These are phyloP conservation scores for Artomyces pyxidatus DNA, from an alignment of 768 basidiomycete species.

Conservation along the genomic window DNA sequence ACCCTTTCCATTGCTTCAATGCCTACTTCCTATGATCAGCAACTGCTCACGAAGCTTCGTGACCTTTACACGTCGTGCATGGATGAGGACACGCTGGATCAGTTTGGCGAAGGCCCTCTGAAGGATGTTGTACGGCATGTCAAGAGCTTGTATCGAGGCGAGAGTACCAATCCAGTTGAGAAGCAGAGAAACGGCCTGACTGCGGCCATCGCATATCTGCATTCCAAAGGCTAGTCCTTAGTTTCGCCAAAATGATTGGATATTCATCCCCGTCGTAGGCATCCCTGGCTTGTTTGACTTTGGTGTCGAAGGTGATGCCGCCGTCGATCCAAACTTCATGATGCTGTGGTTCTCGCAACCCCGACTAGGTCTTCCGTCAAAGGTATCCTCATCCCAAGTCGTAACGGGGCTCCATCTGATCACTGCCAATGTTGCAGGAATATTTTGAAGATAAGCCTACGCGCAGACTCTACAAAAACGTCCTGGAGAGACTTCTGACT, in stretches of 20 bases:
- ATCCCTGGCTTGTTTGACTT: conserved; percentile 75
- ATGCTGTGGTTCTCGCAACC: conserved; percentile 81
- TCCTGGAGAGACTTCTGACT: conserved; percentile 59
- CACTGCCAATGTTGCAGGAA: conserved; percentile 42
- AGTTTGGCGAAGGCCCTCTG: conserved; percentile 65
- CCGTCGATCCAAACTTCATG: conserved; percentile 80
- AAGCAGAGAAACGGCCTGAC: conserved; percentile 55
- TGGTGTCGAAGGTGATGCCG: conserved; percentile 81
- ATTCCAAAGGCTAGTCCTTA: conserved; percentile 59
- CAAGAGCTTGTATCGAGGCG: conserved; percentile 48
- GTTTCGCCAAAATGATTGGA: background rate
- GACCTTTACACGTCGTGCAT: conserved; percentile 76
- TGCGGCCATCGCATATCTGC: conserved; percentile 75
- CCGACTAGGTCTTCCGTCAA: conserved; percentile 75
- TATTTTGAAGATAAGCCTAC: conserved; percentile 79
- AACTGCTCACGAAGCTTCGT: conserved; percentile 56
- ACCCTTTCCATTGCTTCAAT: conserved; percentile 18
- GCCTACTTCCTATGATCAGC: conserved; percentile 35
- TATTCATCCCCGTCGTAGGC: conserved; percentile 35
- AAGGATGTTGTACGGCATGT: conserved; percentile 57
- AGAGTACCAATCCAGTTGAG: conserved; percentile 28
- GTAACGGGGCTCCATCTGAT: too few species aligned
- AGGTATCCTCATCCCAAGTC: too few species aligned
- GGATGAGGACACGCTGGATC: conserved; percentile 69
- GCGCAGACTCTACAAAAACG: conserved; percentile 58